Conservation (phyloP, 2,329 filamentous ascomycete species). For the Alternaria sp. region DNA sequence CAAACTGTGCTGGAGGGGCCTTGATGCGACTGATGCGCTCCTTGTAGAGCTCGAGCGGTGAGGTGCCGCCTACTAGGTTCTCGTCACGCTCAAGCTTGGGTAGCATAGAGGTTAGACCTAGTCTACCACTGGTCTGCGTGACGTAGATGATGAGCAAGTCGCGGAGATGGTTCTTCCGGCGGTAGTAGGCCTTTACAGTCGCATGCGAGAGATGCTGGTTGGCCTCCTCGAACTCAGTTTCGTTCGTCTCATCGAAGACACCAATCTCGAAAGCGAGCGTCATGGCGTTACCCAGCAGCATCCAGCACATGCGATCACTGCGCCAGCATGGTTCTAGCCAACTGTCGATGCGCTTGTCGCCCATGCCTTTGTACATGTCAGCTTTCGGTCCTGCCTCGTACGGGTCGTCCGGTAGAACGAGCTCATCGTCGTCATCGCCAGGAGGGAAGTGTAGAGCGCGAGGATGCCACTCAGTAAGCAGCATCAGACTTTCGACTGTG, state of each 20-base stretch:
- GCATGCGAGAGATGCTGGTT: constrained; percentile 53
- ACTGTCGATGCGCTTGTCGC: constrained; percentile 86
- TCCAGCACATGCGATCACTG: constrained; percentile 94
- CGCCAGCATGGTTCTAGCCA: constrained; percentile 97
- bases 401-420: constrained; percentile 74
- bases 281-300: constrained; percentile 90
- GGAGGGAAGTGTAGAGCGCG: constrained; percentile 91
- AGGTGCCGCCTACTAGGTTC: constrained; percentile 35
- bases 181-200: constrained; percentile 78
- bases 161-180: constrained; percentile 82
- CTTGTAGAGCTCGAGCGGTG: constrained; percentile 47
- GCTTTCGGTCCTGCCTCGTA: constrained; percentile 54
- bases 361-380: constrained; percentile 66
- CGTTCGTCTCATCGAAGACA: constrained; percentile 90
- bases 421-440: constrained; percentile 70
- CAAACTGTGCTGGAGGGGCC: constrained; percentile 47
- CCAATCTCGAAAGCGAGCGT: constrained; percentile 92
- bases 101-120: constrained; percentile 94
- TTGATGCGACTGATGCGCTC: constrained; percentile 50
- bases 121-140: constrained; percentile 88
- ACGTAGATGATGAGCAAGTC: constrained; percentile 89
- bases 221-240: constrained; percentile 63
- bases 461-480: constrained; percentile 97
- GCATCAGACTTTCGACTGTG: constrained; percentile 91
- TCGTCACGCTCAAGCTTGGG: constrained; percentile 59